Base-by-base conservation (phyloP, 108 stramenopile genomes). In the Fragilaria radians region DNA sequence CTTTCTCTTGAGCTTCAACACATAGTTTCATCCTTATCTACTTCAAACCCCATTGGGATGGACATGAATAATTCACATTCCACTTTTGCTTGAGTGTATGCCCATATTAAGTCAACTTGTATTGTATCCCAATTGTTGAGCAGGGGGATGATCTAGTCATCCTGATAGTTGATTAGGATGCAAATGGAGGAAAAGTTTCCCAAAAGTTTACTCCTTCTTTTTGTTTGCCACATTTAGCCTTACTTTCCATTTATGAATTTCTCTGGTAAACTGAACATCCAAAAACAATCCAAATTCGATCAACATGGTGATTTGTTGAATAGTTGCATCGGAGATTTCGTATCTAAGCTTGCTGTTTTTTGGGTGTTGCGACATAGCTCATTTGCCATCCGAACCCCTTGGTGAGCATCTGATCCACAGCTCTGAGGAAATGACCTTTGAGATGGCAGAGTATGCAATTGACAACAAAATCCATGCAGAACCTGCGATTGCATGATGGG, bases 181-280 rank as follows among this genome's bases (percentile, higher is more conserved):
- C 73, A 11, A 74, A 48, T 32, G 74, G 74, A 0, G 65, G 32
- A 34, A 63, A 66, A 9, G 68, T 69, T 45, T 69, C 52, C 3
- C 17, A 31, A 28, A 63, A 76, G 50, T 67, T 64, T 19, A 61
- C 42, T 1, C 61, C 61, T 17, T 62, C 25, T 25, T 54, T 29
- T 45, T 67, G 65, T 34, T 67, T 66, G 70, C 49, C 0, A 75
- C 22, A 29, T 70, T 75, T 0, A 66, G 22, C 3, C 64, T 25
- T 4, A 69, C 68, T 29, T 70, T 75, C 58, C 60, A 60, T 29
- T 66, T 65, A 1, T 58, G 29, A 26, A 76, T 30, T n/a, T 49
- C 61, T n/a, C 58, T 28, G 2, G 77, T 78, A 0, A 76, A 2
- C 60, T 61, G 32, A 71, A 71, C 2, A 58, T 67, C 11, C 67